Conservation (phyloP, 2,329 filamentous ascomycete genomes). For the Macroventuria anomochaeta region DNA sequence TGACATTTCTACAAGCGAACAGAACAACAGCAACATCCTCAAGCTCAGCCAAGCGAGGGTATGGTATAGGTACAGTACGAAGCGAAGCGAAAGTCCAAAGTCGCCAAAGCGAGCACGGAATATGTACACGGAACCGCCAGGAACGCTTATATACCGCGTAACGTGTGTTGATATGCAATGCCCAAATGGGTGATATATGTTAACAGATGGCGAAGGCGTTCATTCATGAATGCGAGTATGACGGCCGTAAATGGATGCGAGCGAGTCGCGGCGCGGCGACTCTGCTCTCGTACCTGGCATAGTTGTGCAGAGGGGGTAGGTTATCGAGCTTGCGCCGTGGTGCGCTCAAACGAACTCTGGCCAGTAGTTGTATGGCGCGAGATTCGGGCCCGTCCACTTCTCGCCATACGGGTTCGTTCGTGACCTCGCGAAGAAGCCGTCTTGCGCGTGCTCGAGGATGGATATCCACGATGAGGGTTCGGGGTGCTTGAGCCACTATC, state of each 20-base stretch:
- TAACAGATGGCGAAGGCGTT: slow-evolving; percentile 1
- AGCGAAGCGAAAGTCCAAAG: background rate
- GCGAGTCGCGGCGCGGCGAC: slow-evolving; percentile 5
- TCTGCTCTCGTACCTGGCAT: too few relatives aligned
- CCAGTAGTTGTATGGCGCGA: slow-evolving; percentile 59
- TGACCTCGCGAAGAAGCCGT: slow-evolving; percentile 60
- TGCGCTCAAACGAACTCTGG: slow-evolving; percentile 58
- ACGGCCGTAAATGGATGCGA: background rate
- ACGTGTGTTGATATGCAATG: background rate
- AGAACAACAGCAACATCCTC: background rate
- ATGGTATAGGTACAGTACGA: slow-evolving; percentile 5
- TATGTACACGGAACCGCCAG: slow-evolving; percentile 1
- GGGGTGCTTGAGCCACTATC: slow-evolving; percentile 61
- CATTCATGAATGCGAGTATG: too few relatives aligned
- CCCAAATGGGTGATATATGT: background rate
- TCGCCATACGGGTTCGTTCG: slow-evolving; percentile 62
- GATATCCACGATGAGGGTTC: slow-evolving; percentile 64
- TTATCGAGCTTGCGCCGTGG: too few relatives aligned
- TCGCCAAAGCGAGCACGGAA: background rate
- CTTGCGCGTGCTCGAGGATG: slow-evolving; percentile 60
- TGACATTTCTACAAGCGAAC: background rate
- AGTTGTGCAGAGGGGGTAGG: too few relatives aligned
- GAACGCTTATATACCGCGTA: background rate
- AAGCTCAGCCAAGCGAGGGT: background rate
- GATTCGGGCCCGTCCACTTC: slow-evolving; percentile 57